These are phyloP conservation scores for Nakazawaea pomicola DNA, from an alignment of 805 yeast species.

Conservation along the genomic window DNA sequence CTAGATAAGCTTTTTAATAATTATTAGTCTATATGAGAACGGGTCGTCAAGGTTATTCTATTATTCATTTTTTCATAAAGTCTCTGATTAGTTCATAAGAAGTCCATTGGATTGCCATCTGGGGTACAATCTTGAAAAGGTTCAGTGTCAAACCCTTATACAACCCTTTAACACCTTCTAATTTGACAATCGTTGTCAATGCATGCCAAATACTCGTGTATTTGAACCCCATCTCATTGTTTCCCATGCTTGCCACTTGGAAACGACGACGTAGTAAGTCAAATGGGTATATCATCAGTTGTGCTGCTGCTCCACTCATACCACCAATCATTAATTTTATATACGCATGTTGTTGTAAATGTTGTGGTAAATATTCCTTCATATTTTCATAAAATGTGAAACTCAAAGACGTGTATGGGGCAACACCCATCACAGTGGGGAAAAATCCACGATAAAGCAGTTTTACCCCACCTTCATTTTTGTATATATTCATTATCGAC, in stretches of 20 bases:
- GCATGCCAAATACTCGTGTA: slow-evolving; percentile 79
- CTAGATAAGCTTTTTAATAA: no score
- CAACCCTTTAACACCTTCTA: slow-evolving; percentile 71
- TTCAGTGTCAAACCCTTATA: slow-evolving; percentile 77
- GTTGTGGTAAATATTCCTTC: slow-evolving; percentile 45
- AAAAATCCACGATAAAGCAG: slow-evolving; percentile 81
- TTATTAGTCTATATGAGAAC: no score
- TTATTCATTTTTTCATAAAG: slow-evolving; percentile 14
- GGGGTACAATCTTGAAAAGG: slow-evolving; percentile 84
- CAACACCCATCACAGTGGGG: slow-evolving; percentile 93
- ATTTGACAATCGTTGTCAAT: slow-evolving; percentile 54
- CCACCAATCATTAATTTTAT: slow-evolving; percentile 79
- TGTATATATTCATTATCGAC: slow-evolving; percentile 54
- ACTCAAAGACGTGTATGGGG: slow-evolving; percentile 92
- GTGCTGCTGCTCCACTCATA: slow-evolving; percentile 82
- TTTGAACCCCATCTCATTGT: slow-evolving; percentile 73
- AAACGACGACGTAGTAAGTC: slow-evolving; percentile 85
- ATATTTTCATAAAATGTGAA: slow-evolving; percentile 84
- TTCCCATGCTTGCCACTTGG: slow-evolving; percentile 84
- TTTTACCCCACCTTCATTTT: slow-evolving; percentile 72
- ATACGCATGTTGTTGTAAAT: slow-evolving; percentile 26
- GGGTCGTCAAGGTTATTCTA: no score
- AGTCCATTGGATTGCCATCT: slow-evolving; percentile 95
- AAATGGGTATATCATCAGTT: slow-evolving; percentile 85
- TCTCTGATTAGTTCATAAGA: slow-evolving; percentile 72